Evolutionary conservation across 306 rosid genomes (phyloP).

Genomic region (Castanea crenata): DNA sequence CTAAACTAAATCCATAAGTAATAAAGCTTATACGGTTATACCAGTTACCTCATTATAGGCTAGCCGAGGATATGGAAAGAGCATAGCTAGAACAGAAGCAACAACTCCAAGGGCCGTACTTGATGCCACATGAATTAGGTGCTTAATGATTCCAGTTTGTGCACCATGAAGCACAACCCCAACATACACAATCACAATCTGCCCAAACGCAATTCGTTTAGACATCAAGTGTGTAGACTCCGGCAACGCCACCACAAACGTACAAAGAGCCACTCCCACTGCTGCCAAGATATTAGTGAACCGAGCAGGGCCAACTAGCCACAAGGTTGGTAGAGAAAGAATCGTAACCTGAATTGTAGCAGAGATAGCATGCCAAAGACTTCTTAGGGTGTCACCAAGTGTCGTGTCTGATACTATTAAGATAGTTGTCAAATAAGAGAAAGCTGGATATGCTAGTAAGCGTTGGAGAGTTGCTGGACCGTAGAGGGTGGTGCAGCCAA

Average conservation of each 20-base stretch:
- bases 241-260: conserved; percentile 67
- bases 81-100: conserved; percentile 61
- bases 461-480: conserved; percentile 38
- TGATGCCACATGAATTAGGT: conserved; percentile 47
- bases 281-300: conserved; percentile 32
- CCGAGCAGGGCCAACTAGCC: conserved; percentile 45
- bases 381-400: conserved; percentile 62
- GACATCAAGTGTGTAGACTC: conserved; percentile 51
- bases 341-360: conserved; percentile 46
- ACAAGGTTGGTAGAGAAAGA: conserved; percentile 31
- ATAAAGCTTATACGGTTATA: no score
- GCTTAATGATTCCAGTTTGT: conserved; percentile 30
- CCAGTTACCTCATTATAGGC: conserved; percentile 44
- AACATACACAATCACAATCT: conserved; percentile 66
- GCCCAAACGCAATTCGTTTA: conserved; percentile 71
- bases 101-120: conserved; percentile 68
- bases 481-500: conserved; percentile 47
- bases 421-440: conserved; percentile 59
- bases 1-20: no score
- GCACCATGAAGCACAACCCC: conserved; percentile 52
- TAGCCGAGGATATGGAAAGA: conserved; percentile 65
- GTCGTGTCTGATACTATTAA: conserved; percentile 55
- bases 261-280: conserved; percentile 25
- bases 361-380: conserved; percentile 49
- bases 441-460: conserved; percentile 53